Base-by-base conservation (phyloP, 2,329 filamentous ascomycete genomes). In the Botryosphaeria dothidea region DNA sequence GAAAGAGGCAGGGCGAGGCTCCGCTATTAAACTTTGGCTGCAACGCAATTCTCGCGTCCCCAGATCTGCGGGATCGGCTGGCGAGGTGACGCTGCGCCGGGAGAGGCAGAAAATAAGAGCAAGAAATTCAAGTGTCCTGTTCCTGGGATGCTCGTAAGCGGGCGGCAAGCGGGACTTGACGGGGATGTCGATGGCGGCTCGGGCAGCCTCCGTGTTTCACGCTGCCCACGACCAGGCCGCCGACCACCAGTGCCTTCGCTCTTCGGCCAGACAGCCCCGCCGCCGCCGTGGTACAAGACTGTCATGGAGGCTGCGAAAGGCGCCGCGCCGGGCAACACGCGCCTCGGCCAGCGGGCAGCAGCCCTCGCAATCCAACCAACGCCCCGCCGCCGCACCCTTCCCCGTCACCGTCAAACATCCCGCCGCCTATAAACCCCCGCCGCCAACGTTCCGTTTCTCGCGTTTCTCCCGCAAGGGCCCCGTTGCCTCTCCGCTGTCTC, bases 111-210 rank as follows among this genome's bases (percentile, higher is more conserved):
- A 48, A 48, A 21, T 19, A 48, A 41, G 38, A 4, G 17, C 11
- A 41, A 5, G 17, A 34, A 11, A 34, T 6, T 11, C 6, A 34
- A 34, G 31, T 34, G 11, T 21, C n/a, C n/a, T 52, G 17, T 34
- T 36, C 29, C 5, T 13, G 9, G 52, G 52, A 23, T 36, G 15
- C 15, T 45, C 23, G 54, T 36, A n/a, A 41, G 54, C 54, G 54
- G 54, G 36, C 36, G 54, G 23, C 36, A 57, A 57, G n/a, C 54
- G 52, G 52, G 11, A 27, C 13, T n/a, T 6, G 51, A 11, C 52
- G 23, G 36, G 54, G 54, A 45, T 57, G 36, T 19, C 23, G 23
- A 57, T 45, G 54, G 54, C 54, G 54, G 54, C 51, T 56, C 34
- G 34, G 25, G 23, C 7, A 27, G 46, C 23, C 46, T 27, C 46